A percentile compares a stretch with the other conserved stretches of the same genome.
Conservation (phyloP, 768 basidiomycete genomes). For the Suillus clintonianus region DNA sequence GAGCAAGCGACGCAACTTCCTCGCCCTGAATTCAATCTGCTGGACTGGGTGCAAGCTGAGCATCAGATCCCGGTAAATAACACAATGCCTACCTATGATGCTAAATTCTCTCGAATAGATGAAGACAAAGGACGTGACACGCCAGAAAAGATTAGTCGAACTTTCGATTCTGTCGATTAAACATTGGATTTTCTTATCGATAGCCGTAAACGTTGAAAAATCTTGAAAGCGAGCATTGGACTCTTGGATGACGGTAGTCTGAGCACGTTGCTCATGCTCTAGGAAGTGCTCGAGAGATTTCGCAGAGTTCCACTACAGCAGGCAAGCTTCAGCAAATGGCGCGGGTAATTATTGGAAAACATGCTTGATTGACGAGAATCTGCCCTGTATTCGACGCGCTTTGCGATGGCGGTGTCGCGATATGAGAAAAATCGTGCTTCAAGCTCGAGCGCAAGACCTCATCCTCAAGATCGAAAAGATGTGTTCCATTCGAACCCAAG, state of each 20-base stretch:
- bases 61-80: not conserved
- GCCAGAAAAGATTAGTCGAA: not conserved
- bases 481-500: constrained; percentile 38
- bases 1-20: constrained; percentile 42
- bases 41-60: constrained; percentile 41
- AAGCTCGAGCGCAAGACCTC: constrained; percentile 31
- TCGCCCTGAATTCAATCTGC: constrained; percentile 59
- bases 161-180: constrained; percentile 11
- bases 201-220: not conserved
- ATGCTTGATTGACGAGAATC: constrained; percentile 45
- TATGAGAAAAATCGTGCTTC: constrained; percentile 42
- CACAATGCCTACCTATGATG: constrained; percentile 23
- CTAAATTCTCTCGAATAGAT: constrained; percentile 21
- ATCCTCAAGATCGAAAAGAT: constrained; percentile 17
- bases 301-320: constrained; percentile 46
- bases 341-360: not conserved
- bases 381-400: constrained; percentile 17
- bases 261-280: constrained; percentile 6
- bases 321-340: not conserved
- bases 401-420: constrained; percentile 9
- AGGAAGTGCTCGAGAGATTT: constrained; percentile 34
- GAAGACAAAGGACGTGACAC: constrained; percentile 1
- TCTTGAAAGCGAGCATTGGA: not conserved
- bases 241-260: constrained; percentile 7
- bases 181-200: not conserved